A percentile compares a stretch with the other conserved stretches of the same genome.
phyloP scores from a whole-genome alignment of 345 rosid species.

The Hypericum androsaemum region DNA sequence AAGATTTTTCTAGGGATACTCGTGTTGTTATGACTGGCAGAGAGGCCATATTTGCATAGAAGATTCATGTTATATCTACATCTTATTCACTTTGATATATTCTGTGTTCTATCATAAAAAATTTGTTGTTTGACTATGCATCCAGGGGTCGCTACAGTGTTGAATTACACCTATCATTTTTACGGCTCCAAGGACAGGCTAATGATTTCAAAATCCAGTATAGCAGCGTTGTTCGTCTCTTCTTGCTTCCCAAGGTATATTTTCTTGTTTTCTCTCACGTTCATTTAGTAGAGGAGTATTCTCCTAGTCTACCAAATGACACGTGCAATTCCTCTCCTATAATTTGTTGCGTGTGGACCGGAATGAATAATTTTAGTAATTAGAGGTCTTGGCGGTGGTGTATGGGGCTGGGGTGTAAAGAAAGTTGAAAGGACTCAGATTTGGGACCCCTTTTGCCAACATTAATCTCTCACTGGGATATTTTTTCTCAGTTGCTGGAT shows the following conservation, averaged over 20 bases:
- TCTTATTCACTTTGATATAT: neutral
- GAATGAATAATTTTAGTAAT: too few species aligned
- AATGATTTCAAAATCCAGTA: constrained; percentile 98
- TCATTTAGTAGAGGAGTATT: neutral
- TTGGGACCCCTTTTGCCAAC: too few species aligned
- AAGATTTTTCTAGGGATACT: constrained; percentile 2
- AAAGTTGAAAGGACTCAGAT: too few species aligned
- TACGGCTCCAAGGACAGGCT: constrained; percentile 92
- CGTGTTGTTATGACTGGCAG: neutral
- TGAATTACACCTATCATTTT: constrained; percentile 87
- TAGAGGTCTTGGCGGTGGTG: too few species aligned
- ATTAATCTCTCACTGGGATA: too few species aligned
- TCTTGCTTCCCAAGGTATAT: constrained; percentile 87
- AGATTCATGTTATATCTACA: neutral
- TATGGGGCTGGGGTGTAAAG: too few species aligned
- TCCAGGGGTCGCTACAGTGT: constrained; percentile 96
- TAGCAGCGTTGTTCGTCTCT: constrained; percentile 92
- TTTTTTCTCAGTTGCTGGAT: too few species aligned
- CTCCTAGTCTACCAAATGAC: neutral
- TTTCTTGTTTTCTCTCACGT: neutral
- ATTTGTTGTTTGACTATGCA: neutral
- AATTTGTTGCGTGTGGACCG: too few species aligned
- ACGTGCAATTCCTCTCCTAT: too few species aligned
- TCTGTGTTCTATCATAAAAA: neutral
- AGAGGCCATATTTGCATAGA: neutral